phyloP scores from a whole-genome alignment of 1,139 yeast genomes.

The Taphrina wiesneri region DNA sequence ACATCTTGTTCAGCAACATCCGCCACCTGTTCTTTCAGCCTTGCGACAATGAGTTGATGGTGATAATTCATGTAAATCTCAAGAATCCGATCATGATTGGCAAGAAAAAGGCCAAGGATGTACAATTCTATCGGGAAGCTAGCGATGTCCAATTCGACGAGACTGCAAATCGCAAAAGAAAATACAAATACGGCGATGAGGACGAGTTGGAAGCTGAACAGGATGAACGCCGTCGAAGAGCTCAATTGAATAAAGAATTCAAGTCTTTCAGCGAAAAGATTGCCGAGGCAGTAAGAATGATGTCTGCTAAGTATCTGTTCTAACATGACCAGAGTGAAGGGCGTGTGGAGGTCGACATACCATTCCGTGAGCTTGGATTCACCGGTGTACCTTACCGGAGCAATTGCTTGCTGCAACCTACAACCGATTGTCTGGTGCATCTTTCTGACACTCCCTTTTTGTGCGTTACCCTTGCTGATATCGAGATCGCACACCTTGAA shows the following conservation, averaged over 20 bases:
- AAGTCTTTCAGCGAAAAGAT: conserved; percentile 84
- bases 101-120: conserved; percentile 90
- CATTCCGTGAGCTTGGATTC: conserved; percentile 94
- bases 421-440: conserved; percentile 93
- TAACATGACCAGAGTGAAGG: conserved; percentile 39
- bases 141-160: conserved; percentile 96
- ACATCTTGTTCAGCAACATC: conserved; percentile 82
- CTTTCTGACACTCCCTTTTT: conserved; percentile 92
- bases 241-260: conserved; percentile 88
- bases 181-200: conserved; percentile 94
- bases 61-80: conserved; percentile 86
- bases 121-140: conserved; percentile 95
- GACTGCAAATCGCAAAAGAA: conserved; percentile 89
- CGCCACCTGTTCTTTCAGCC: conserved; percentile 95
- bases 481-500: conserved; percentile 92
- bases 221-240: conserved; percentile 92
- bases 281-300: conserved; percentile 65
- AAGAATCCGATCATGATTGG: conserved; percentile 94
- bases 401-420: conserved; percentile 92
- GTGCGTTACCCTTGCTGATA: conserved; percentile 85
- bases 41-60: conserved; percentile 90
- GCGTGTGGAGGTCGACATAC: conserved; percentile 84
- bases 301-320: conserved; percentile 42
- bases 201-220: conserved; percentile 98
- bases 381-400: conserved; percentile 97